phyloP scores from a whole-genome alignment of 1,284 basidiomycete species.

The Heterobasidion annosum region DNA sequence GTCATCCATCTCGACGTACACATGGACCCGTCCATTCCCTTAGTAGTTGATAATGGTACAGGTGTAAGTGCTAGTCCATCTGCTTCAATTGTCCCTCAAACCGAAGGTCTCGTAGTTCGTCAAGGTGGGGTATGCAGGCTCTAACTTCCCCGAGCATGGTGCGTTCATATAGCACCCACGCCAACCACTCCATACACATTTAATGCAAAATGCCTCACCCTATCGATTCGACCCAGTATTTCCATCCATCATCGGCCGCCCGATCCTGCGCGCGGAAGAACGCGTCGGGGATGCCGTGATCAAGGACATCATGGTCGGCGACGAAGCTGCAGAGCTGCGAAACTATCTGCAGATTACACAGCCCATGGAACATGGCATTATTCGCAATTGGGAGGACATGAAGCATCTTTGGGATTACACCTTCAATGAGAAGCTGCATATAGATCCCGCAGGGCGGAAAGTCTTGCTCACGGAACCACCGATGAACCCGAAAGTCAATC shows the following conservation, averaged over 20 bases:
- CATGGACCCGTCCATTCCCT: slow-evolving; percentile 65
- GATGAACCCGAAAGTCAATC: slow-evolving; percentile 95
- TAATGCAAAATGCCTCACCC: not conserved
- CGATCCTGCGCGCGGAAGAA: slow-evolving; percentile 96
- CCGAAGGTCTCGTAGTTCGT: slow-evolving; percentile 63
- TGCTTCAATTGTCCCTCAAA: slow-evolving; percentile 2
- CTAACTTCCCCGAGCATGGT: slow-evolving; percentile 98
- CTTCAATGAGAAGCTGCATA: slow-evolving; percentile 89
- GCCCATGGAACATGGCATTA: slow-evolving; percentile 99
- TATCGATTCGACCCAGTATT: slow-evolving; percentile 55
- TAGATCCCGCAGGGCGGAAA: slow-evolving; percentile 85
- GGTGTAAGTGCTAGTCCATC: slow-evolving; percentile 55
- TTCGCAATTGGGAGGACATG: slow-evolving; percentile 99
- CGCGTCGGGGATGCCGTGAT: slow-evolving; percentile 77
- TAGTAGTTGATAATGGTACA: slow-evolving; percentile 97
- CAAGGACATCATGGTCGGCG: slow-evolving; percentile 97
- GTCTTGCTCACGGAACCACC: slow-evolving; percentile 97
- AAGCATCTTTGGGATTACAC: slow-evolving; percentile 98
- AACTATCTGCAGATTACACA: slow-evolving; percentile 96
- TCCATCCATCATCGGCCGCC: slow-evolving; percentile 92
- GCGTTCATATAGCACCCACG: slow-evolving; percentile 14
- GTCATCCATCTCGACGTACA: not conserved
- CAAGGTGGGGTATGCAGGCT: slow-evolving; percentile 96
- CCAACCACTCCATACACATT: not conserved
- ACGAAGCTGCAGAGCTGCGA: slow-evolving; percentile 90